phyloP scores from a whole-genome alignment of 2,329 filamentous ascomycete species.

The Ophiostoma montium region DNA sequence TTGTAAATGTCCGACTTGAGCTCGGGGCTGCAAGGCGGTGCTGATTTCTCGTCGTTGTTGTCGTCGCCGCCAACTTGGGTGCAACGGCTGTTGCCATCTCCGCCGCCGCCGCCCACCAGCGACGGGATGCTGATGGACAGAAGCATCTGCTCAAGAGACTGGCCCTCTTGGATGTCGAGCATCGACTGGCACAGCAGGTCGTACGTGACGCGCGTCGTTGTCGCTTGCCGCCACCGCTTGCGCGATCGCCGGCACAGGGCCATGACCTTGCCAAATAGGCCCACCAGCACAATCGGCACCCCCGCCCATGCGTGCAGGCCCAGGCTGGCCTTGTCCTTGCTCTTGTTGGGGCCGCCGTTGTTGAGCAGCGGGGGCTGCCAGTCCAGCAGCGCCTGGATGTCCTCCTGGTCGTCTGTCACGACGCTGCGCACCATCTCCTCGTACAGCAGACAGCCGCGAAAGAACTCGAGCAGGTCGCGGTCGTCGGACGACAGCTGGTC shows the following conservation, averaged over 20 bases:
- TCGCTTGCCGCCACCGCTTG: conserved; percentile 11
- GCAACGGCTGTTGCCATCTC: no score
- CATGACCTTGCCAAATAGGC: conserved; percentile 22
- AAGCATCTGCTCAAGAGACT: conserved; percentile 22
- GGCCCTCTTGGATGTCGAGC: conserved; percentile 21
- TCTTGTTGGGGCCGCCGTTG: background rate
- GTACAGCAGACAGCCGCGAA: conserved; percentile 26
- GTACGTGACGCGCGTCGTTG: conserved; percentile 14
- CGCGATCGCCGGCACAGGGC: conserved; percentile 24
- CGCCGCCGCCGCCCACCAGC: background rate
- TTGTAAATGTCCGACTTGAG: conserved; percentile 18
- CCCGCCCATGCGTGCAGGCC: conserved; percentile 25
- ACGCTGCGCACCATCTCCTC: conserved; percentile 27
- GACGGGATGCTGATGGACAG: conserved; percentile 17
- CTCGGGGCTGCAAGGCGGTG: conserved; percentile 13
- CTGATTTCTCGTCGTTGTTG: background rate
- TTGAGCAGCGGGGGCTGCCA: conserved; percentile 1
- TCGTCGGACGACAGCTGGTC: conserved; percentile 13
- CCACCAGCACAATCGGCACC: conserved; percentile 21
- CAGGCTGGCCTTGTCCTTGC: conserved; percentile 1
- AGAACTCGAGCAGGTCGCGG: conserved; percentile 21
- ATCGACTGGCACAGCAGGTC: conserved; percentile 16
- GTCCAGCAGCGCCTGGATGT: conserved; percentile 11
- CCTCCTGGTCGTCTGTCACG: conserved; percentile 21
- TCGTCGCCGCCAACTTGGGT: background rate